phyloP scores from a whole-genome alignment of 768 basidiomycete species.

The Leccinum imitatum region DNA sequence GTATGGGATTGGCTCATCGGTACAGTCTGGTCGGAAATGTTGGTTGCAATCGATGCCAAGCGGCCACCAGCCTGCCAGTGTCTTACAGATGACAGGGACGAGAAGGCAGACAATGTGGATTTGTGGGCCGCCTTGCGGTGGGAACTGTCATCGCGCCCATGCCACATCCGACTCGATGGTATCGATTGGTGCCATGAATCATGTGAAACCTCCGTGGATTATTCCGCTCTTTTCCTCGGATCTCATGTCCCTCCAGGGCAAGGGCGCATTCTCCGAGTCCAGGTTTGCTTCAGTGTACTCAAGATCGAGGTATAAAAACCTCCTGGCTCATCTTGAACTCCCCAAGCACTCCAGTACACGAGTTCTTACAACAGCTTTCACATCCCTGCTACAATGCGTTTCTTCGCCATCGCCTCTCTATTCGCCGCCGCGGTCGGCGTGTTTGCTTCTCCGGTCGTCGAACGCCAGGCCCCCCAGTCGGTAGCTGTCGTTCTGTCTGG shows the following conservation, averaged over 20 bases:
- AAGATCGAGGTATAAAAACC: conserved; percentile 15
- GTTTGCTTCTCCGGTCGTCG: conserved; percentile 10
- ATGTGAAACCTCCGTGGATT: neutral
- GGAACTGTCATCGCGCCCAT: neutral
- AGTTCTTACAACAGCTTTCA: conserved; percentile 3
- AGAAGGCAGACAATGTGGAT: neutral
- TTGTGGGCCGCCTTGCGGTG: neutral
- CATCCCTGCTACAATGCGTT: conserved; percentile 6
- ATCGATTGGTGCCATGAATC: neutral
- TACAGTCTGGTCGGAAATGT: neutral
- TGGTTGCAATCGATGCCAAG: neutral
- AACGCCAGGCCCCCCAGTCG: conserved; percentile 7
- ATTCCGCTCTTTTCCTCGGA: neutral
- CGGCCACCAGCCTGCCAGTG: neutral
- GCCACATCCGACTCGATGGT: neutral
- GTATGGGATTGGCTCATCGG: neutral
- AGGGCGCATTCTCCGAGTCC: neutral
- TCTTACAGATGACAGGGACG: neutral
- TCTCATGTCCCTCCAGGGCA: neutral
- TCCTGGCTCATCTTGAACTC: neutral
- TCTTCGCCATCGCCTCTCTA: conserved; percentile 8
- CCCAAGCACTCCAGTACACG: conserved; percentile 13
- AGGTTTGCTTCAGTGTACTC: neutral
- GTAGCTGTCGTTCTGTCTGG: conserved; percentile 5
- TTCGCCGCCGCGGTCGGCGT: conserved; percentile 9